A percentile compares a stretch with the other conserved stretches of the same genome.
Evolutionary conservation across 2,329 filamentous ascomycete species (phyloP).

Genomic region (Dendrostoma leiphaemia): DNA sequence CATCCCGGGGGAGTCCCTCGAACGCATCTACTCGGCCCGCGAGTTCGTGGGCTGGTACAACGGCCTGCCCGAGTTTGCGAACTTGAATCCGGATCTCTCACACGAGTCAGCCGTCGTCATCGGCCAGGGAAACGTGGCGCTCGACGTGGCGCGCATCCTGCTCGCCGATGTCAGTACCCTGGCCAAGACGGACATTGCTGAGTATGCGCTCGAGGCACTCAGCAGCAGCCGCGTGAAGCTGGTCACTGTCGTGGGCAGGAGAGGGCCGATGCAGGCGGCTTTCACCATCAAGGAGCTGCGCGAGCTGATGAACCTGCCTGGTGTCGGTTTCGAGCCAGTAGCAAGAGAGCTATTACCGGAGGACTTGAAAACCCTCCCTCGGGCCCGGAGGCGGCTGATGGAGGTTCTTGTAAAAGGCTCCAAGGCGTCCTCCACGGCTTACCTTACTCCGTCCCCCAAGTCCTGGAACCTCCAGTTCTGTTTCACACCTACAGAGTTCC

Average conservation of each 20-base stretch:
- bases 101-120: slow-evolving; percentile 81
- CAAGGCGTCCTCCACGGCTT: slow-evolving; percentile 48
- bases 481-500: slow-evolving; percentile 72
- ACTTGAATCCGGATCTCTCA: slow-evolving; percentile 70
- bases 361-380: slow-evolving; percentile 66
- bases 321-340: slow-evolving; percentile 70
- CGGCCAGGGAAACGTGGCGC: slow-evolving; percentile 92
- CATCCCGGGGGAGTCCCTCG: slow-evolving; percentile 73
- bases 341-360: slow-evolving; percentile 64
- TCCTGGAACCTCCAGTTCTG: slow-evolving; percentile 87
- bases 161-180: slow-evolving; percentile 73
- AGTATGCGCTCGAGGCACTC: slow-evolving; percentile 74
- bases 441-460: slow-evolving; percentile 49
- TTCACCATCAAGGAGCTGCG: slow-evolving; percentile 95
- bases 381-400: slow-evolving; percentile 73
- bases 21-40: slow-evolving; percentile 81
- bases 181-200: slow-evolving; percentile 82
- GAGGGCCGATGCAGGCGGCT: slow-evolving; percentile 87
- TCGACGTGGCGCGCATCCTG: slow-evolving; percentile 89
- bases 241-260: slow-evolving; percentile 83
- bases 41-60: slow-evolving; percentile 99
- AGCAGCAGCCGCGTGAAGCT: slow-evolving; percentile 71
- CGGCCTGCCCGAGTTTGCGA: slow-evolving; percentile 78
- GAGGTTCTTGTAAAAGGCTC: slow-evolving; percentile 80
- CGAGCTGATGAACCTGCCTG: slow-evolving; percentile 77